Conservation (phyloP, 2,329 filamentous ascomycete genomes). For the Hypomyces rosellus region DNA sequence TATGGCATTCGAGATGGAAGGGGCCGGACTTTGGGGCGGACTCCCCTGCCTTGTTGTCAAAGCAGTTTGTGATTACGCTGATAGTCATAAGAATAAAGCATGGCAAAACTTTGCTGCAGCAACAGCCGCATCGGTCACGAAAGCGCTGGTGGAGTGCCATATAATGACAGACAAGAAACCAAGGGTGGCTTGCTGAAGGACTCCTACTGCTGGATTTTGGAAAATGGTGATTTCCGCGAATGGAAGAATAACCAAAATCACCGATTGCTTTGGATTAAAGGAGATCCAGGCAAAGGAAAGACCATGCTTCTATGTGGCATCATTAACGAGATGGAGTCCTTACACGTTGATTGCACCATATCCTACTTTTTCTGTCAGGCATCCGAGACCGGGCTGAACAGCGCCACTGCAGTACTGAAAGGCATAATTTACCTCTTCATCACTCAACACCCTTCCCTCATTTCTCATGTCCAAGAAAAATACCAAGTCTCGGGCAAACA, state of each 20-base stretch:
- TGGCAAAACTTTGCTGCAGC: constrained; percentile 33
- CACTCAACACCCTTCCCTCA: no score
- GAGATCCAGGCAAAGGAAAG: constrained; percentile 28
- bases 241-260: constrained; percentile 8
- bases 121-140: constrained; percentile 27
- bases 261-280: constrained; percentile 28
- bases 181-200: constrained; percentile 29
- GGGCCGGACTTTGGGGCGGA: constrained; percentile 22
- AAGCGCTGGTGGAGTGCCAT: constrained; percentile 17
- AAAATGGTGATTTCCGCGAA: constrained; percentile 17
- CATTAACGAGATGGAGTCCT: constrained; percentile 14
- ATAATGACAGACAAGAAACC: constrained; percentile 3
- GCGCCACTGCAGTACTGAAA: no score
- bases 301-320: constrained; percentile 36
- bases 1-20: constrained; percentile 30
- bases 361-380: no score
- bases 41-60: constrained; percentile 30
- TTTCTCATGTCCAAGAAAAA: no score
- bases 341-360: no score
- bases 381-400: no score
- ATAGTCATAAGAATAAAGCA: constrained; percentile 31
- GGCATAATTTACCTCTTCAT: no score
- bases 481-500: no score
- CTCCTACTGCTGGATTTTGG: constrained; percentile 29
- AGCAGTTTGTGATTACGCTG: constrained; percentile 33